These are phyloP conservation scores for Oryza punctata DNA, from an alignment of 176 grass and related monocot species.

Conservation along the genomic window DNA sequence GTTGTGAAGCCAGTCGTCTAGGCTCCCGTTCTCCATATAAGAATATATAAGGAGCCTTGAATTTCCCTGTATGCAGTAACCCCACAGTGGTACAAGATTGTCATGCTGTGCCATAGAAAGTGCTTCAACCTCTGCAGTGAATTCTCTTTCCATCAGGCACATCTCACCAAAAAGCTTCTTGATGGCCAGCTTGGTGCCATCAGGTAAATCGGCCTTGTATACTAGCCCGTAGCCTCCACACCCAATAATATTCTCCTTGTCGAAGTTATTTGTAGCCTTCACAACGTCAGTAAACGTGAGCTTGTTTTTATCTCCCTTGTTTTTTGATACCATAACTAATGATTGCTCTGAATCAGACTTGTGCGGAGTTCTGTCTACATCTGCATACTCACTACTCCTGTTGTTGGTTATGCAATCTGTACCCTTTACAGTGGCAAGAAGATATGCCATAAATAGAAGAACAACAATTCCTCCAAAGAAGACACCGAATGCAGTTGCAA, in stretches of 20 bases:
- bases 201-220: conserved; percentile 53
- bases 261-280: conserved; percentile 69
- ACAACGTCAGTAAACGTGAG: conserved; percentile 53
- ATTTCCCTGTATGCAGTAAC: conserved; percentile 54
- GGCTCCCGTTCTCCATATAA: conserved; percentile 71
- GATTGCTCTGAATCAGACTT: conserved; percentile 28
- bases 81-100: conserved; percentile 61
- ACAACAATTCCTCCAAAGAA: conserved; percentile 30
- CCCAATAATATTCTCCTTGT: conserved; percentile 62
- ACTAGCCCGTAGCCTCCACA: conserved; percentile 73
- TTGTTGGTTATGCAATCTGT: neutral
- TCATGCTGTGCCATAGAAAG: conserved; percentile 67
- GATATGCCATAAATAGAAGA: neutral
- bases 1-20: conserved; percentile 81
- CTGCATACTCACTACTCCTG: neutral
- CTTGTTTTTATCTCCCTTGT: conserved; percentile 24
- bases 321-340: conserved; percentile 28
- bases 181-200: conserved; percentile 60
- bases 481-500: conserved; percentile 9
- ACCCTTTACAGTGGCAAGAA: neutral
- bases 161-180: conserved; percentile 63
- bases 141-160: conserved; percentile 62
- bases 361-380: conserved; percentile 13
- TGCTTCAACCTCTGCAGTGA: conserved; percentile 71
- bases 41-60: conserved; percentile 66